phyloP scores from a whole-genome alignment of 495 filamentous ascomycete species.

The Pseudomonodictys pantanalensis region DNA sequence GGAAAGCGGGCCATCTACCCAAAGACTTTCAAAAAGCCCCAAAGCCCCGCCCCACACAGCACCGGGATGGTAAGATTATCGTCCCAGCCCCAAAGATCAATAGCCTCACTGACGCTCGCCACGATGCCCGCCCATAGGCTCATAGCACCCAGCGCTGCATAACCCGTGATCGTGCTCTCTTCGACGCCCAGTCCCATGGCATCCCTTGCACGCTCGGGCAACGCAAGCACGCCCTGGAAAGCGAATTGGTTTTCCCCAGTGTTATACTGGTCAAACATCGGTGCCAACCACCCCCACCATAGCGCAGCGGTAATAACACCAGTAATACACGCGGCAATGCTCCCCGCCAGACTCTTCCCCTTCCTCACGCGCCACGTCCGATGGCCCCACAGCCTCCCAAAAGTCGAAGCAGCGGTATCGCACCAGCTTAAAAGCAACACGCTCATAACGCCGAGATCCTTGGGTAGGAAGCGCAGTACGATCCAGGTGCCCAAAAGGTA shows the following conservation, averaged over 20 bases:
- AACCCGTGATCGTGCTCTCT: conserved; percentile 57
- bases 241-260: conserved; percentile 70
- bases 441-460: conserved; percentile 88
- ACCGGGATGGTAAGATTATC: conserved; percentile 97
- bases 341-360: conserved; percentile 91
- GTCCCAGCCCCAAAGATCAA: conserved; percentile 89
- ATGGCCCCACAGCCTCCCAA: conserved; percentile 81
- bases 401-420: conserved; percentile 92
- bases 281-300: conserved; percentile 86
- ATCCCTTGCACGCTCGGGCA: conserved; percentile 52
- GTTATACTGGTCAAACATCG: conserved; percentile 45
- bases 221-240: conserved; percentile 69
- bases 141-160: conserved; percentile 75
- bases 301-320: conserved; percentile 75
- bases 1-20: no score
- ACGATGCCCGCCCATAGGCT: conserved; percentile 83
- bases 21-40: conserved; percentile 91
- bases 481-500: conserved; percentile 88
- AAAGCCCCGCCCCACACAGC: conserved; percentile 83
- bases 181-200: conserved; percentile 43
- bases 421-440: conserved; percentile 94
- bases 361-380: conserved; percentile 80
- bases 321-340: conserved; percentile 73
- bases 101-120: conserved; percentile 82
- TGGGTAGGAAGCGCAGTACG: conserved; percentile 82